A percentile compares a stretch with the other conserved stretches of the same genome.
Evolutionary conservation across 1,284 basidiomycete species (phyloP).

Genomic region (Ustilago tritici): DNA sequence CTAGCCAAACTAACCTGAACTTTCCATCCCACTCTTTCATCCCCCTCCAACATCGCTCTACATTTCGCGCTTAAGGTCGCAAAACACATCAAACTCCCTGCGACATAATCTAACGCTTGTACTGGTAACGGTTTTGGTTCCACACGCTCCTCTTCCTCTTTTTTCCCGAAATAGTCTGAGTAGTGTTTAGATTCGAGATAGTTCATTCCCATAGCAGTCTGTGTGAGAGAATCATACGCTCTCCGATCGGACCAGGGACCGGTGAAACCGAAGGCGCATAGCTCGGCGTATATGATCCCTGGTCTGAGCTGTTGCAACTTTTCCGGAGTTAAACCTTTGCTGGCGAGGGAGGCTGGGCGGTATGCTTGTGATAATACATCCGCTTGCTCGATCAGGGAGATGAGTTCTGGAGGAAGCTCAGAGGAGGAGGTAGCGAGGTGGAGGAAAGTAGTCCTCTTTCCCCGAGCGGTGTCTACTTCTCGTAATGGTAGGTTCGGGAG

Average conservation of each 20-base stretch:
- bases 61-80: conserved; percentile 25
- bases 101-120: conserved; percentile 77
- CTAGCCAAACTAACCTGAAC: conserved; percentile 39
- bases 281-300: conserved; percentile 75
- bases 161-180: conserved; percentile 63
- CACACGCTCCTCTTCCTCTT: conserved; percentile 60
- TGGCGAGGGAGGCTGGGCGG: conserved; percentile 62
- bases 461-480: conserved; percentile 77
- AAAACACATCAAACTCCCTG: conserved; percentile 75
- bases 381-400: conserved; percentile 71
- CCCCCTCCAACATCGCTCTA: background rate
- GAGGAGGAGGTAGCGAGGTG: conserved; percentile 71
- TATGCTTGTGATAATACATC: conserved; percentile 80
- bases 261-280: conserved; percentile 76
- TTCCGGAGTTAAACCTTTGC: conserved; percentile 21
- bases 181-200: conserved; percentile 74
- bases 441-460: conserved; percentile 77
- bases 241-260: conserved; percentile 76
- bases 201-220: conserved; percentile 78
- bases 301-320: conserved; percentile 70
- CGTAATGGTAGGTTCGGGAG: conserved; percentile 75
- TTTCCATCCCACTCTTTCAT: conserved; percentile 21
- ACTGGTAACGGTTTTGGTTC: conserved; percentile 73
- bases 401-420: conserved; percentile 63
- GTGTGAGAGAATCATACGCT: conserved; percentile 78